A percentile compares a stretch with the other conserved stretches of the same genome.
These are phyloP conservation scores for Suhomyces wounanorum DNA, from an alignment of 1,139 yeast species.

Conservation along the genomic window DNA sequence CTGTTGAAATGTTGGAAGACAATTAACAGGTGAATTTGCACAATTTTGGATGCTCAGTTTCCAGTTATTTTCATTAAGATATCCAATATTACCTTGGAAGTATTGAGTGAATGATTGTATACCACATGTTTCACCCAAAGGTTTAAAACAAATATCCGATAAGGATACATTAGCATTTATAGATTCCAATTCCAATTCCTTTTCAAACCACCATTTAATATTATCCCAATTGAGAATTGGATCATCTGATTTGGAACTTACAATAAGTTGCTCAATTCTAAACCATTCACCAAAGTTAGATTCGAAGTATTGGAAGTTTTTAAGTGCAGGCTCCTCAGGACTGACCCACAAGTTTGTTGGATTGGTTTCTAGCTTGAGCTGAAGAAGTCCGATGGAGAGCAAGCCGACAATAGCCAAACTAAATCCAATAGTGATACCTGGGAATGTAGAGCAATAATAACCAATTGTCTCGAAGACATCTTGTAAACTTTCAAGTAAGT, in stretches of 20 bases:
- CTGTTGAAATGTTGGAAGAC: constrained; percentile 88
- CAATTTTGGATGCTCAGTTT: constrained; percentile 54
- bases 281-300: constrained; percentile 88
- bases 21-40: constrained; percentile 79
- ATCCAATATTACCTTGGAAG: constrained; percentile 62
- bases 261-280: constrained; percentile 80
- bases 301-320: constrained; percentile 72
- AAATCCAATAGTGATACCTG: constrained; percentile 53
- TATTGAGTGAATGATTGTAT: constrained; percentile 92
- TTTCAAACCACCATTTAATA: constrained; percentile 84
- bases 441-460: constrained; percentile 56
- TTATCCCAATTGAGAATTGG: constrained; percentile 64
- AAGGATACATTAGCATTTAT: constrained; percentile 35
- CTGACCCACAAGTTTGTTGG: constrained; percentile 92
- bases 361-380: constrained; percentile 65
- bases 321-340: constrained; percentile 69
- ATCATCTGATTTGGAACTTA: constrained; percentile 68
- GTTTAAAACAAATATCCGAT: constrained; percentile 81
- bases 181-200: constrained; percentile 57
- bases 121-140: constrained; percentile 75
- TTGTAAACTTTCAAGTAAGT: constrained; percentile 23
- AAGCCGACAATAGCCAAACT: constrained; percentile 47
- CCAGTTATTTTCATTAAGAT: constrained; percentile 60
- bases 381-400: constrained; percentile 55
- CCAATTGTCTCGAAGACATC: constrained; percentile 50